Conservation (phyloP, 305 asterid species). For the Andrographis paniculata region DNA sequence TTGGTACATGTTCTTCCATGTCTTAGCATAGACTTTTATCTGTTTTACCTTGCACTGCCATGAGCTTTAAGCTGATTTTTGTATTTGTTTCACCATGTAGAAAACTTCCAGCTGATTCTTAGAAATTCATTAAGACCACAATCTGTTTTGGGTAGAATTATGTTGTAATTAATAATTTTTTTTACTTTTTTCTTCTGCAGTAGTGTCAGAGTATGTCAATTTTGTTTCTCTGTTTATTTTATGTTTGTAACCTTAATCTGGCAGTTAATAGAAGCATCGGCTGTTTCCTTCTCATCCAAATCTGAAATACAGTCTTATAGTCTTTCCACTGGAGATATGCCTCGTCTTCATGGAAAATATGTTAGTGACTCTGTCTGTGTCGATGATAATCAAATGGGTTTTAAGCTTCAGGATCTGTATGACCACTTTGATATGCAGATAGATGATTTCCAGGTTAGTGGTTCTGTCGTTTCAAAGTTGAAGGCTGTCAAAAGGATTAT, state of each 20-base stretch:
- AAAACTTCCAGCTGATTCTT: background rate
- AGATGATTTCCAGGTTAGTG: constrained; percentile 55
- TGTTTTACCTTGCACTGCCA: background rate
- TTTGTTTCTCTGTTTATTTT: constrained; percentile 17
- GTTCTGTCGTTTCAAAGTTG: constrained; percentile 16
- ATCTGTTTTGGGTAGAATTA: background rate
- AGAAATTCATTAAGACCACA: no score
- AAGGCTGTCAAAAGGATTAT: constrained; percentile 11
- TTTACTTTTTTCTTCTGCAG: constrained; percentile 1
- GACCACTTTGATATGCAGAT: constrained; percentile 50
- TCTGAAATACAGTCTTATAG: constrained; percentile 27
- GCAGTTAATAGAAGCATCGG: constrained; percentile 62
- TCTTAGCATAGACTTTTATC: background rate
- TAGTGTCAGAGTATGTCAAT: constrained; percentile 15
- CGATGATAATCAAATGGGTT: constrained; percentile 28
- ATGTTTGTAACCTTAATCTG: constrained; percentile 21
- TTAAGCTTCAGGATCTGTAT: constrained; percentile 58
- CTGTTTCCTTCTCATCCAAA: constrained; percentile 45
- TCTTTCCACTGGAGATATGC: constrained; percentile 24
- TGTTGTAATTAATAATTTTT: background rate
- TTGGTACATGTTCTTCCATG: background rate
- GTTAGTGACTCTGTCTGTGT: constrained; percentile 17
- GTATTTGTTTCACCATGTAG: background rate
- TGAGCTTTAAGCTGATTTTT: background rate
- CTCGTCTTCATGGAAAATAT: constrained; percentile 21